Evolutionary conservation across 2,329 filamentous ascomycete genomes (phyloP).

Genomic region (Truncatella angustata): DNA sequence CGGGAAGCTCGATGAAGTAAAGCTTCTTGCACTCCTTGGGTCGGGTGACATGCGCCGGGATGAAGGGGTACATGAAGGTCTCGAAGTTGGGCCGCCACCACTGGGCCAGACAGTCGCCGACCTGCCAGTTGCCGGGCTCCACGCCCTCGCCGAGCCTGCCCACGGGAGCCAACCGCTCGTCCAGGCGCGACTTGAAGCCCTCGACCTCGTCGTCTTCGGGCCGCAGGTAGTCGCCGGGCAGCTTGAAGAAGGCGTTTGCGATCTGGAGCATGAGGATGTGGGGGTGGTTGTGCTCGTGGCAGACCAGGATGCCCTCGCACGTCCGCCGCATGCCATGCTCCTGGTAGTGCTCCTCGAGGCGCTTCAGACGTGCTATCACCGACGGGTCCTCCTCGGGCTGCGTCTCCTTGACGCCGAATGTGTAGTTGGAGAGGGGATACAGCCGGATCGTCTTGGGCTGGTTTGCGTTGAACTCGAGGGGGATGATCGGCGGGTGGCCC

Average conservation of each 20-base stretch:
- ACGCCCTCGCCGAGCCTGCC: slow-evolving; percentile 82
- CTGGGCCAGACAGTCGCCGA: slow-evolving; percentile 91
- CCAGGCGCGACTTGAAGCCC: slow-evolving; percentile 91
- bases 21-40: slow-evolving; percentile 99
- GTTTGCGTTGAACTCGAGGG: slow-evolving; percentile 81
- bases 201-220: slow-evolving; percentile 87
- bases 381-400: slow-evolving; percentile 98
- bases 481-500: slow-evolving; percentile 73
- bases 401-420: slow-evolving; percentile 96
- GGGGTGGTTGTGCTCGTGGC: slow-evolving; percentile 98
- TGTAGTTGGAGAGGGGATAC: slow-evolving; percentile 97
- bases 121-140: slow-evolving; percentile 83
- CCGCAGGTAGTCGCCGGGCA: slow-evolving; percentile 91
- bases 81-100: slow-evolving; percentile 99
- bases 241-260: slow-evolving; percentile 98
- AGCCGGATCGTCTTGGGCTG: slow-evolving; percentile 88
- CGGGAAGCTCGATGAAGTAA: slow-evolving; percentile 92
- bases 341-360: slow-evolving; percentile 92
- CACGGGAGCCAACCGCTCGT: slow-evolving; percentile 91
- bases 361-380: slow-evolving; percentile 85
- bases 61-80: slow-evolving; percentile 99
- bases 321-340: slow-evolving; percentile 95
- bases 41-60: slow-evolving; percentile 90
- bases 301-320: slow-evolving; percentile 94
- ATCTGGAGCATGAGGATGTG: slow-evolving; percentile 99